Conservation (phyloP, 192 early-diverging fungal species). For the Backusella macrospora region DNA sequence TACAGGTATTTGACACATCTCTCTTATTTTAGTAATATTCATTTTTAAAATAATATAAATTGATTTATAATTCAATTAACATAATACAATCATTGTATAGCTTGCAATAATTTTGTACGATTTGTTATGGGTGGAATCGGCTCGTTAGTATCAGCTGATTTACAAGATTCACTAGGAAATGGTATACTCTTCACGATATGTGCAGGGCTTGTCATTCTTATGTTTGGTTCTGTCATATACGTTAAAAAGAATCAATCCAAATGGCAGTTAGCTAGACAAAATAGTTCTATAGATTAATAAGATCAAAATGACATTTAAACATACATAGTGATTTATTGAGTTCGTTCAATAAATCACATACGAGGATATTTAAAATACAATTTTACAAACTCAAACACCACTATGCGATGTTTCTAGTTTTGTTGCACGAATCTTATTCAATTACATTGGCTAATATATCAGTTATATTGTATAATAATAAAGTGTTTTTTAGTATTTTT, state of each 20-base stretch:
- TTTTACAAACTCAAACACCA: no score
- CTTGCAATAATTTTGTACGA: slow-evolving; percentile 41
- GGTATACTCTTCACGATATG: slow-evolving; percentile 39
- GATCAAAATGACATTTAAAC: not conserved
- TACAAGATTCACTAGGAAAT: slow-evolving; percentile 27
- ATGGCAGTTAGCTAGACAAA: not conserved
- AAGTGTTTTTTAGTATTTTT: no score
- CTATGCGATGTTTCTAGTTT: no score
- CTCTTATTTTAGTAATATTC: not conserved
- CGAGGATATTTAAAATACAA: no score
- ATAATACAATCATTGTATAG: slow-evolving; percentile 10
- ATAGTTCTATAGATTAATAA: not conserved
- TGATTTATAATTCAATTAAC: not conserved
- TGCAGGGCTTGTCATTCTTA: not conserved
- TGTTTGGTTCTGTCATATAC: slow-evolving; percentile 8
- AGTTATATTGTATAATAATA: no score
- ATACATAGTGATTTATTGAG: not conserved
- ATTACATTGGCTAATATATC: no score
- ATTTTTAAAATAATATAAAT: not conserved
- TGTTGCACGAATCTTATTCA: no score
- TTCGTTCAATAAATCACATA: no score
- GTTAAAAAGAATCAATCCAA: slow-evolving; percentile 3
- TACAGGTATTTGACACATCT: slow-evolving; percentile 19
- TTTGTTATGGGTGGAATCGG: slow-evolving; percentile 38
- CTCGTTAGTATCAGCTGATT: slow-evolving; percentile 35